Evolutionary conservation across 2,329 filamentous ascomycete genomes (phyloP), one percentile per base, ranked within the genome.

Genomic region (Xylariaceae sp.): DNA sequence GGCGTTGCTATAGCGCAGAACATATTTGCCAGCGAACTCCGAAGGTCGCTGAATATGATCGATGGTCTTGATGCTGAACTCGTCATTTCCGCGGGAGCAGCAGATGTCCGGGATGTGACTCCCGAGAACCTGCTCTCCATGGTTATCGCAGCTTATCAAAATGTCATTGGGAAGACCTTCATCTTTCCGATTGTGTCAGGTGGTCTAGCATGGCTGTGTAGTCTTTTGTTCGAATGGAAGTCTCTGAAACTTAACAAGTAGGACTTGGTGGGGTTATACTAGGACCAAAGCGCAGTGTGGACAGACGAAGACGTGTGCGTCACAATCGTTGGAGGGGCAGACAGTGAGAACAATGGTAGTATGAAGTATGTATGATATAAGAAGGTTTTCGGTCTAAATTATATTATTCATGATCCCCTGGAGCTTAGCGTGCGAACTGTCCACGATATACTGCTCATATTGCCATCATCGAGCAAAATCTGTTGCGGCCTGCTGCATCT

Each of bases 21-120:
- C 17, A 52, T 52, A 2, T 52, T 53, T 42, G 2, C 39, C 28
- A 58, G 42, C 33, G 19, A 41, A 22, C 47, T 48, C 14, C 39
- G 39, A 43, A 9, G 17, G 4, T 31, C 47, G 28, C 39, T 48
- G 13, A n/a, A 19, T 3, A n/a, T 5, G 28, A 22, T 48, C 28
- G 6, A 11, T 33, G 47, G 47, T 17, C 42, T 48, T 19, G 17
- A 48, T 31, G 14, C 47, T 2, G 47, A 36, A 5, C 34, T 40
- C 14, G 43, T 48, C 40, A 48, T 48, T 11, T 39, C 40, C 39
- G 47, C 40, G 1, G 47, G 47, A 36, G 47, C 47, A 16, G 39
- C 47, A 28, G 47, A 41, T 14, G 39, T 41, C 31, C 47, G 47
- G 39, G 17, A 13, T 12, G 47, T 40, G 22, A 48, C 47, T 13